These are phyloP conservation scores for Rhododendron griersonianum DNA, from an alignment of 148 eudicot genomes.

Conservation along the genomic window DNA sequence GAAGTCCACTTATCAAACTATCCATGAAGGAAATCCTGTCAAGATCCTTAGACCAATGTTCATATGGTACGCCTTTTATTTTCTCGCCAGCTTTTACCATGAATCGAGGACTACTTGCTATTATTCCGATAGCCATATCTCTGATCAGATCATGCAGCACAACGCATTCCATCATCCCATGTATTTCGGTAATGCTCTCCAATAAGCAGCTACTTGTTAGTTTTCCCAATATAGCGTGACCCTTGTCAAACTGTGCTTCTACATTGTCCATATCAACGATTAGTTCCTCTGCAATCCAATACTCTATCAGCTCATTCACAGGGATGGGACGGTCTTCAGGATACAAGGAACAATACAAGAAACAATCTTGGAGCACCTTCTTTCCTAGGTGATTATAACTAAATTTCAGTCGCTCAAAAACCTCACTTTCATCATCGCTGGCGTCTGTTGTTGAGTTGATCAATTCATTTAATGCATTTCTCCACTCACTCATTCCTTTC, in stretches of 20 bases:
- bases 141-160: no score
- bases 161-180: no score
- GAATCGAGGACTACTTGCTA: no score
- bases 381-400: neutral
- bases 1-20: no score
- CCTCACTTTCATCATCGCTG: neutral
- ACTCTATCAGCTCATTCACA: neutral
- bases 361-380: neutral
- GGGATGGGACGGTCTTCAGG: neutral
- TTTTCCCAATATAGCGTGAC: no score
- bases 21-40: no score
- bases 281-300: neutral
- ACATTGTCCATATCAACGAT: no score
- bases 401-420: neutral
- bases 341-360: neutral
- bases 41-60: no score
- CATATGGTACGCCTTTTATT: accelerated
- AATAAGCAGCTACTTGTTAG: no score
- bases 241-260: no score
- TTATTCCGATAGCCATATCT: no score
- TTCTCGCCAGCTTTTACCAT: no score
- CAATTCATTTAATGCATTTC: neutral
- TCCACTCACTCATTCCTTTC: neutral
- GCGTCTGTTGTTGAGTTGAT: neutral
- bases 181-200: accelerated